A percentile compares a stretch with the other conserved stretches of the same genome.
phyloP scores from a whole-genome alignment of 345 rosid genomes.

The Toxicodendron radicans region DNA sequence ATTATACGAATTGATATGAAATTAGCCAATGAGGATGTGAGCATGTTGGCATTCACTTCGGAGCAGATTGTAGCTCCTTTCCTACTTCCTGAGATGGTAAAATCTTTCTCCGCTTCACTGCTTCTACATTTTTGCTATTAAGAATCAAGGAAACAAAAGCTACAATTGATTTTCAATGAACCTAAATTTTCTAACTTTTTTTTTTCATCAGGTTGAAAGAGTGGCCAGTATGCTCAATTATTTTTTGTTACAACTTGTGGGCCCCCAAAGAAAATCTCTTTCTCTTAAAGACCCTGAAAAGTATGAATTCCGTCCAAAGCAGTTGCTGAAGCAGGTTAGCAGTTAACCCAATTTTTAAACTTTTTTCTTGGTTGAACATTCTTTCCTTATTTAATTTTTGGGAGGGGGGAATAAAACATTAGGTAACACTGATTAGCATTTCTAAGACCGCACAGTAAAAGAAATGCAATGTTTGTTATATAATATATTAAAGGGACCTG shows the following conservation, averaged over 20 bases:
- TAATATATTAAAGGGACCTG: neutral
- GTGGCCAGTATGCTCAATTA: constrained; percentile 98
- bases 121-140: constrained; percentile 1
- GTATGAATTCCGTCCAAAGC: constrained; percentile 93
- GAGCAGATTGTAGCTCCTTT: constrained; percentile 95
- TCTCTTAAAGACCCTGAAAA: constrained; percentile 92
- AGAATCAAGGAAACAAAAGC: neutral
- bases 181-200: neutral
- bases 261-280: constrained; percentile 93
- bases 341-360: neutral
- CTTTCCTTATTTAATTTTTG: neutral
- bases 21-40: constrained; percentile 97
- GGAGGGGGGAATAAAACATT: neutral
- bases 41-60: constrained; percentile 89
- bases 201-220: constrained; percentile 74
- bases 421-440: neutral
- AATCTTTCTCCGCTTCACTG: neutral
- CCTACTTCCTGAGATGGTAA: constrained; percentile 99
- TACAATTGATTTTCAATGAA: neutral
- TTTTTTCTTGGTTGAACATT: neutral
- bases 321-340: constrained; percentile 89
- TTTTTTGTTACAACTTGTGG: constrained; percentile 93
- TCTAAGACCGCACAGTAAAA: neutral
- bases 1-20: constrained; percentile 94
- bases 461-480: neutral